Percentiles rank a stretch among this genome's conserved stretches.
Conservation (phyloP, 306 rosid species). For the Prunus armeniaca region DNA sequence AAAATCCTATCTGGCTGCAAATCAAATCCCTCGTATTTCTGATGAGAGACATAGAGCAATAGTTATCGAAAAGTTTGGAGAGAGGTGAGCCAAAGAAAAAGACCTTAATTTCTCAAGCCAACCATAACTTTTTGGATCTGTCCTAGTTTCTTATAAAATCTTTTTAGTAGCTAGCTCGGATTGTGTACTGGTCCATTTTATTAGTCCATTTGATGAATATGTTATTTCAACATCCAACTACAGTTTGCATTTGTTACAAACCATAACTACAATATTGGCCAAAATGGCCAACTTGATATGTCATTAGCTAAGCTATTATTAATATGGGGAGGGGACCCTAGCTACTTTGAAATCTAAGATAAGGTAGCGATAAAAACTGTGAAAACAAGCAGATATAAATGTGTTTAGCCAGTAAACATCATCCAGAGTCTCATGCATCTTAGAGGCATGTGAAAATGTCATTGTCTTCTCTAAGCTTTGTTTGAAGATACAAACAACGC, state of each 20-base stretch:
- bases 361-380: background rate
- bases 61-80: too few species aligned
- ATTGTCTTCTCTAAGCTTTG: background rate
- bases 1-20: too few species aligned
- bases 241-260: constrained; percentile 2
- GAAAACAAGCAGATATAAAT: background rate
- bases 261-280: background rate
- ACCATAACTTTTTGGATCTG: too few species aligned
- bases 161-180: background rate
- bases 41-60: too few species aligned
- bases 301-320: background rate
- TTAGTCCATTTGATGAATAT: background rate
- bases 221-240: constrained; percentile 11
- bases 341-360: background rate
- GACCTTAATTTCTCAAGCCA: too few species aligned
- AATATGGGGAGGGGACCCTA: background rate
- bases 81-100: too few species aligned
- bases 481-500: background rate
- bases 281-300: background rate
- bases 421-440: background rate
- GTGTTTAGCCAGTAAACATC: background rate
- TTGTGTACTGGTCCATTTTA: background rate
- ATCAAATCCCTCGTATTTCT: too few species aligned
- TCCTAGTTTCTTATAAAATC: too few species aligned
- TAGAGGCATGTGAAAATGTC: constrained; percentile 9